Evolutionary conservation across 805 yeast genomes (phyloP), one percentile per base, ranked within the genome.

Genomic region (Saccharomyces paradoxus): DNA sequence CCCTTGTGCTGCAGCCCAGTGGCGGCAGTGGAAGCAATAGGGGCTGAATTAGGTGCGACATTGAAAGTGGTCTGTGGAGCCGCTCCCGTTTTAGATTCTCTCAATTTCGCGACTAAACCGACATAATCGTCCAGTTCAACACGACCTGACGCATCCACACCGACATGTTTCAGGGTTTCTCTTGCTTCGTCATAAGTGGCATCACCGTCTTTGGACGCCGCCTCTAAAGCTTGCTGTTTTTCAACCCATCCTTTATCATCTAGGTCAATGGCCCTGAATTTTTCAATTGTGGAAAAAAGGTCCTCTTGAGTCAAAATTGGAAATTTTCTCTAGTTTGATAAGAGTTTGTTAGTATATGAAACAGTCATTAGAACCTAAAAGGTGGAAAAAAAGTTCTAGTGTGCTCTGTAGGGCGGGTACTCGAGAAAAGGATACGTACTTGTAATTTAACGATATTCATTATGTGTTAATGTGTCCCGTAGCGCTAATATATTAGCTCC

Each of bases 111-210:
- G 54, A 87, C 80, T 63, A 94, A 75, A 61, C 85, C 86, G 32
- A 92, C 97, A 66, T 82, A 94, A 69, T 94, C 99, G 56, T 94
- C 99, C 67, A 94, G 75, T 70, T 94, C 99, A 53, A 94, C 97
- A 67, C 88, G 92, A 27, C 99, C 99, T 4, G 96, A 86, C 14
- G 98, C 96, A 73, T 94, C 99, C 32, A 94, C 96, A 60, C 86
- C 84, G 50, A 90, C 97, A 52, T 80, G 81, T 68, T 94, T 94
- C 68, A 94, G 79, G 1, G 97, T 88, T 70, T 90, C 96, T 75
- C 99, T 85, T 26, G 96, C 92, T 60, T 86, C 87, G 71, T 94
- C 99, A 67, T 94, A 94, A 31, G 90, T 71, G 51, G 87, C 92
- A 53, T 81, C 81, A 21, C 97, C 97, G 29, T 83, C 71, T 54